Conservation (phyloP, 768 basidiomycete species). For the Xanthoconium stramineum region DNA sequence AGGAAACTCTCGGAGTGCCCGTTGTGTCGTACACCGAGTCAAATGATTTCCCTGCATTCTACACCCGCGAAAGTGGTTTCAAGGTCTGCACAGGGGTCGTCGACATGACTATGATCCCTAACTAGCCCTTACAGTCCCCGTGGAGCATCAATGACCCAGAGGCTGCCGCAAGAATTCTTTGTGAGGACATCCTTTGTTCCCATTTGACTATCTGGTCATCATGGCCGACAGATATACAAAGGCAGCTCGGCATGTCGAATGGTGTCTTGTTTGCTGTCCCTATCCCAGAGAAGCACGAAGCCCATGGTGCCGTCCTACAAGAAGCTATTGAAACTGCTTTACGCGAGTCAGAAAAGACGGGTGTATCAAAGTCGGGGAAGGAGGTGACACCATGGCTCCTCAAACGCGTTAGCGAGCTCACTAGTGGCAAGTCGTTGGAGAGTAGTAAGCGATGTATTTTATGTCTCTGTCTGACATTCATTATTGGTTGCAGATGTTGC, state of each 20-base stretch:
- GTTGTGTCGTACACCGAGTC: conserved; percentile 76
- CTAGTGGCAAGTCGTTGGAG: conserved; percentile 66
- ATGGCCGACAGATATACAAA: conserved; percentile 54
- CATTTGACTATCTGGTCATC: background rate
- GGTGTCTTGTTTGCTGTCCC: conserved; percentile 86
- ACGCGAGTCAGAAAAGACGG: conserved; percentile 74
- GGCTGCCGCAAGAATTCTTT: conserved; percentile 70
- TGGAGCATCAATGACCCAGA: conserved; percentile 66
- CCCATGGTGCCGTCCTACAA: conserved; percentile 67
- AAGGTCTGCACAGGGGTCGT: conserved; percentile 37
- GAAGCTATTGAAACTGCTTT: conserved; percentile 81
- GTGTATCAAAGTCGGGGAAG: conserved; percentile 78
- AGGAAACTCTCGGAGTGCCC: conserved; percentile 96
- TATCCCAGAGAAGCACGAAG: conserved; percentile 76
- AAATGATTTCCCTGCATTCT: conserved; percentile 93
- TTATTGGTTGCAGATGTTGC: conserved; percentile 62
- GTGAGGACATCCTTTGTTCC: conserved; percentile 43
- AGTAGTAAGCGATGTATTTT: conserved; percentile 49
- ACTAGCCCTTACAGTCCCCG: conserved; percentile 54
- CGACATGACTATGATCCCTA: background rate
- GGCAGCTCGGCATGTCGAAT: conserved; percentile 67
- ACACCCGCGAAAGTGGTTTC: conserved; percentile 77
- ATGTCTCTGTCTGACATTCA: background rate
- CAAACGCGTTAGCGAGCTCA: conserved; percentile 76
- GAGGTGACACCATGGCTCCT: conserved; percentile 95